Evolutionary conservation across 768 basidiomycete species (phyloP).

Genomic region (Suillus variegatus): DNA sequence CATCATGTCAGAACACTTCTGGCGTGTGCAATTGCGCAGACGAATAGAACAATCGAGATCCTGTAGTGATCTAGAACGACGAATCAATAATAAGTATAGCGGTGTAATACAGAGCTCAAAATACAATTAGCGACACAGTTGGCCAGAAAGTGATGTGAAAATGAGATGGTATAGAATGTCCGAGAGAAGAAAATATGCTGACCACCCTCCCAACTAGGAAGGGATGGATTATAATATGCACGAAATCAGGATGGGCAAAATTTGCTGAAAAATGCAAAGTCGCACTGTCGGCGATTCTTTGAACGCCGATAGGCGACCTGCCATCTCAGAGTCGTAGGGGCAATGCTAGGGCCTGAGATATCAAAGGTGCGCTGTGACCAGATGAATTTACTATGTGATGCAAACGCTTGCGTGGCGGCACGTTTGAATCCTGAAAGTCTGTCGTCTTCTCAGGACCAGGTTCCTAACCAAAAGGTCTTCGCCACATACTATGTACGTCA

Average conservation of each 20-base stretch:
- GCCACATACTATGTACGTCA: conserved; percentile 31
- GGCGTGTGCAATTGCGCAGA: neutral
- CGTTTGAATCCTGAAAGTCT: conserved; percentile 47
- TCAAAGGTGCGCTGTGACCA: conserved; percentile 51
- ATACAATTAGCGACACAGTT: conserved; percentile 3
- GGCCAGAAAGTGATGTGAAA: conserved; percentile 2
- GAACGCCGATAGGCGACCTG: conserved; percentile 24
- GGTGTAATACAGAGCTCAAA: conserved; percentile 5
- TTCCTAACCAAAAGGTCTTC: conserved; percentile 14
- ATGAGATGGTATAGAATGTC: conserved; percentile 7
- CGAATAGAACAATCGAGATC: neutral
- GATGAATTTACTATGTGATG: conserved; percentile 66
- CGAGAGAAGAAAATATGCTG: conserved; percentile 5
- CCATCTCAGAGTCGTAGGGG: conserved; percentile 43
- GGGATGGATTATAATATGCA: conserved; percentile 11
- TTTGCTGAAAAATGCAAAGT: conserved; percentile 14
- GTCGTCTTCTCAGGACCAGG: conserved; percentile 12
- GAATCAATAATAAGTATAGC: conserved; percentile 4
- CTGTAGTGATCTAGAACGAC: neutral
- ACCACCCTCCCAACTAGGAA: conserved; percentile 7
- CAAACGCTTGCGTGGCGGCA: conserved; percentile 60
- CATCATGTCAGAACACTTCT: neutral
- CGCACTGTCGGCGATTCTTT: conserved; percentile 17
- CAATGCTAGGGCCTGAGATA: conserved; percentile 56
- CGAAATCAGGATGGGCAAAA: conserved; percentile 4